A percentile compares a stretch with the other conserved stretches of the same genome.
These are phyloP conservation scores for Volvox africanus DNA, from an alignment of 139 green algal genomes.

Conservation along the genomic window DNA sequence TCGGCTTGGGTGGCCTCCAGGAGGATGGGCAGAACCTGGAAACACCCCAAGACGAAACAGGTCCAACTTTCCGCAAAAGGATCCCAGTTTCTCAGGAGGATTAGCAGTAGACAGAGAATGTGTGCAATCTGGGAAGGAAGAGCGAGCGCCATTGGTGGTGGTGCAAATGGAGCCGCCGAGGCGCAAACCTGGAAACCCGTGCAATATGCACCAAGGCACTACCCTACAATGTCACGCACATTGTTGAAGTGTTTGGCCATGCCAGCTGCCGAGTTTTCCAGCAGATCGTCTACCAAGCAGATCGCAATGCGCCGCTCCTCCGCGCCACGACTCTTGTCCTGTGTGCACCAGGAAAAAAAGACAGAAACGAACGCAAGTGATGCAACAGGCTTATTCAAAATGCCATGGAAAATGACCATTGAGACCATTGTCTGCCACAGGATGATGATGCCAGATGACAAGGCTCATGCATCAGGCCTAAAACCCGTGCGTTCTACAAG, in stretches of 20 bases:
- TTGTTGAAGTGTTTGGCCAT: constrained; percentile 76
- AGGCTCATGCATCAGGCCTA: too few species aligned
- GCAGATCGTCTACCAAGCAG: constrained; percentile 94
- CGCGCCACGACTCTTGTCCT: constrained; percentile 49
- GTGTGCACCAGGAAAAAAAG: background rate
- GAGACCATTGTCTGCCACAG: too few species aligned
- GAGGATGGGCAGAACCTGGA: constrained; percentile 78
- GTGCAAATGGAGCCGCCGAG: too few species aligned
- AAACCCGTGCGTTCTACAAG: too few species aligned
- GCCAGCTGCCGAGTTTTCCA: constrained; percentile 86
- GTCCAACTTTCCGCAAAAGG: background rate
- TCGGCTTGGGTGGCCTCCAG: constrained; percentile 66
- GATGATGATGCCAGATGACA: too few species aligned
- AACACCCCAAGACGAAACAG: background rate
- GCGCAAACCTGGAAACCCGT: too few species aligned
- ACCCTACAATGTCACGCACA: background rate
- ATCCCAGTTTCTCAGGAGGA: background rate
- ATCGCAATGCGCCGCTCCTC: constrained; percentile 92
- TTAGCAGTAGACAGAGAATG: background rate
- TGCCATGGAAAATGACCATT: too few species aligned
- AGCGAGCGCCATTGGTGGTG: too few species aligned
- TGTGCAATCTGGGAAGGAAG: background rate
- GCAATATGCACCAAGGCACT: too few species aligned
- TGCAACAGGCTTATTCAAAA: too few species aligned
- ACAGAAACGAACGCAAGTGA: too few species aligned